phyloP scores from a whole-genome alignment of 1,284 basidiomycete species.

The Trichosporon inkin region DNA sequence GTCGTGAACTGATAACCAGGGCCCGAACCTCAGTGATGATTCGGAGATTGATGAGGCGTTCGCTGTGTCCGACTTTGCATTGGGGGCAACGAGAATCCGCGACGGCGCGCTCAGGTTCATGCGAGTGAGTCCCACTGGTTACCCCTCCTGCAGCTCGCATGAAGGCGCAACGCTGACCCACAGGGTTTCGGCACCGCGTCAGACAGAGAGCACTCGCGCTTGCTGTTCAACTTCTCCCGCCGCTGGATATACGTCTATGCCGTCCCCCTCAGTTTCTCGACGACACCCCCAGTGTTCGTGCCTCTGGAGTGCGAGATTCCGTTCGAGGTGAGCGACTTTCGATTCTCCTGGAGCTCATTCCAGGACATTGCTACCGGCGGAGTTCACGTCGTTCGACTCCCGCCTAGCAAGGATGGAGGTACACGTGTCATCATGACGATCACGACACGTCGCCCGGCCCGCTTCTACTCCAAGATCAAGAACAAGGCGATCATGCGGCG shows the following conservation, averaged over 20 bases:
- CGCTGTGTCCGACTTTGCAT: background rate
- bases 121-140: background rate
- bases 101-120: conserved; percentile 1
- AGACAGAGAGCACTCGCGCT: conserved; percentile 10
- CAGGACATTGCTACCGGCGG: conserved; percentile 23
- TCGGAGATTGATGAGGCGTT: conserved; percentile 9
- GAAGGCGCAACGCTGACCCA: no score
- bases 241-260: conserved; percentile 19
- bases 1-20: background rate
- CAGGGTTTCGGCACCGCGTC: conserved; percentile 14
- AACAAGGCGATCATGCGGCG: conserved; percentile 10
- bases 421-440: conserved; percentile 19
- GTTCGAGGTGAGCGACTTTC: conserved; percentile 13
- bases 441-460: conserved; percentile 20
- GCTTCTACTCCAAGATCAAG: conserved; percentile 18
- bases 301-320: conserved; percentile 25
- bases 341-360: background rate
- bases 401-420: background rate
- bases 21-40: conserved; percentile 13
- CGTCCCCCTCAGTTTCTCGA: background rate
- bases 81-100: conserved; percentile 10
- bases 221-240: conserved; percentile 22
- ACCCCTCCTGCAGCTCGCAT: no score
- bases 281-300: conserved; percentile 16
- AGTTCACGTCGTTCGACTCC: conserved; percentile 9